Conservation (phyloP, 352 stramenopile species). For the Phytophthora syringae region DNA sequence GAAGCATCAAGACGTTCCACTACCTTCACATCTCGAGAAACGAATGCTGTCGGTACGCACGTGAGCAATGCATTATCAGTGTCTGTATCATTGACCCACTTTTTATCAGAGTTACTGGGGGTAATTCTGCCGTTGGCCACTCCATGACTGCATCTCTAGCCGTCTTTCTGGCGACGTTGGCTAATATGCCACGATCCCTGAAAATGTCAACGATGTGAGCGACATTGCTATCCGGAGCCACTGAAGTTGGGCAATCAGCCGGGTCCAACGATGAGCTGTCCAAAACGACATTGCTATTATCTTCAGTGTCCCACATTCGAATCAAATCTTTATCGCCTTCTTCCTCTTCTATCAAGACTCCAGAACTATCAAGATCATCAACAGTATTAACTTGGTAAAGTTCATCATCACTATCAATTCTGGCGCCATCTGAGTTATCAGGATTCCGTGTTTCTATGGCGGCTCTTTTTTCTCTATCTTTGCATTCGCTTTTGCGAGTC, state of each 20-base stretch:
- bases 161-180: not conserved
- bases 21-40: too few species aligned
- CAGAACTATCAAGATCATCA: not conserved
- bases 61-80: too few species aligned
- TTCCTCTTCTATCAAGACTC: not conserved
- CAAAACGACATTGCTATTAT: not conserved
- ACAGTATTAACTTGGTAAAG: not conserved
- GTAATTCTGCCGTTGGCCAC: too few species aligned
- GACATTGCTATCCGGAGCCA: not conserved
- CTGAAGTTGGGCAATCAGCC: not conserved
- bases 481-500: not conserved
- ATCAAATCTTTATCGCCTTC: not conserved
- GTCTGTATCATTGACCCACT: too few species aligned
- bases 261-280: not conserved
- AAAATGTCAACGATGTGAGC: not conserved
- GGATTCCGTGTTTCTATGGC: too few species aligned
- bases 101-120: too few species aligned
- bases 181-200: not conserved
- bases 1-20: too few species aligned
- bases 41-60: too few species aligned
- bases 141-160: not conserved
- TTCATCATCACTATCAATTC: not conserved
- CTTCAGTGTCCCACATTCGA: not conserved
- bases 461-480: not conserved
- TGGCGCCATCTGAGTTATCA: not conserved